A percentile compares a stretch with the other conserved stretches of the same genome.
Conservation (phyloP, 2,329 filamentous ascomycete species). For the Drechslerella dactyloides region DNA sequence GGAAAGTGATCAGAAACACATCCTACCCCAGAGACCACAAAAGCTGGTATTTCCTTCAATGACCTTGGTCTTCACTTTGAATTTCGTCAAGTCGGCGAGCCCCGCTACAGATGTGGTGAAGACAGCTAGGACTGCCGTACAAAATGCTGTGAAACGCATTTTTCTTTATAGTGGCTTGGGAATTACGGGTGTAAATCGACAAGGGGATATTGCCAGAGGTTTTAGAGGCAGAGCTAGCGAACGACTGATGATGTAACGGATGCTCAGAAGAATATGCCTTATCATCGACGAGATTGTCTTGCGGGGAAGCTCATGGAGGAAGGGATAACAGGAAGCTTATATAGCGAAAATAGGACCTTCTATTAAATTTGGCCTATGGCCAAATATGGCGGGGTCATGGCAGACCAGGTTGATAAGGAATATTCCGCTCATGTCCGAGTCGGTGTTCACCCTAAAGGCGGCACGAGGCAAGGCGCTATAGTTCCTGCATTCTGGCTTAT, state of each 20-base stretch:
- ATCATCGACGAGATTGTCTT: not conserved
- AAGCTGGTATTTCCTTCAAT: conserved; percentile 37
- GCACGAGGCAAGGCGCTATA: not conserved
- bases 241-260: not conserved
- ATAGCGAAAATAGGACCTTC: not conserved
- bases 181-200: not conserved
- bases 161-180: conserved; percentile 14
- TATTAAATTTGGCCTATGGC: no score
- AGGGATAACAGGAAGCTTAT: not conserved
- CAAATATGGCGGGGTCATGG: no score
- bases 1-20: no score
- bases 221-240: not conserved
- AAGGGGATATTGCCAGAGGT: not conserved
- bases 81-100: conserved; percentile 20
- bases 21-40: conserved; percentile 43
- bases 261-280: not conserved
- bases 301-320: not conserved
- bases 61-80: conserved; percentile 34
- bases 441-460: not conserved
- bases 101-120: conserved; percentile 27
- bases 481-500: not conserved
- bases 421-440: not conserved
- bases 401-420: not conserved
- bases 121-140: conserved; percentile 18
- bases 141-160: conserved; percentile 27